A percentile compares a stretch with the other conserved stretches of the same genome.
These are phyloP conservation scores for Westerdykella sp. DNA, from an alignment of 2,329 filamentous ascomycete genomes.

Conservation along the genomic window DNA sequence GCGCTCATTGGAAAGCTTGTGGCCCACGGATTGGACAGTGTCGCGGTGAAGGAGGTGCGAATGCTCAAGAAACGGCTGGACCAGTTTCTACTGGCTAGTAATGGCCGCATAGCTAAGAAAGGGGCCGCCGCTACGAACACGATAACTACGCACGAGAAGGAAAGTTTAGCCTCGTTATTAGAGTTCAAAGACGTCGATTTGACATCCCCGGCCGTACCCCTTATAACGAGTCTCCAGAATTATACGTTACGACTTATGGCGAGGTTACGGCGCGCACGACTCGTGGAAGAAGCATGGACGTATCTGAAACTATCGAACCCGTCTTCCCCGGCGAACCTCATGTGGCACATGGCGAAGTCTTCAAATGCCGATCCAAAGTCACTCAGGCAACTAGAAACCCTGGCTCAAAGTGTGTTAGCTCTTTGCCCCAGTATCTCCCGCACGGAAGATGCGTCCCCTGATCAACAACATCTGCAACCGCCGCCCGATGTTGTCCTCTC, in stretches of 20 bases:
- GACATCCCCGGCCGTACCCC: slow-evolving; percentile 38
- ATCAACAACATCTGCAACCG: slow-evolving; percentile 50
- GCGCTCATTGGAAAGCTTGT: slow-evolving; percentile 62
- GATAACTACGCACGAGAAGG: slow-evolving; percentile 24
- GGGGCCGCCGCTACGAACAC: slow-evolving; percentile 28
- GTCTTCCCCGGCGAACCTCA: slow-evolving; percentile 54
- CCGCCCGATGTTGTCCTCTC: slow-evolving; percentile 54
- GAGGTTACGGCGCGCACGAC: slow-evolving; percentile 52
- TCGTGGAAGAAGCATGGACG: slow-evolving; percentile 53
- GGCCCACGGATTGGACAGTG: slow-evolving; percentile 57
- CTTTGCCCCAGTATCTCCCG: slow-evolving; percentile 62
- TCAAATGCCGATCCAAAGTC: slow-evolving; percentile 51
- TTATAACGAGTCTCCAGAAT: slow-evolving; percentile 60
- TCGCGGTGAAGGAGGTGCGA: slow-evolving; percentile 63
- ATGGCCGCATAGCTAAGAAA: slow-evolving; percentile 1
- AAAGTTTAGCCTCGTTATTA: slow-evolving; percentile 55
- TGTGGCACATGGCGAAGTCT: slow-evolving; percentile 45
- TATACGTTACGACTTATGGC: slow-evolving; percentile 60
- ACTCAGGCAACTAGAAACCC: slow-evolving; percentile 58
- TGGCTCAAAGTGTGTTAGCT: slow-evolving; percentile 60
- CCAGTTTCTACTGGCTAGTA: slow-evolving; percentile 13
- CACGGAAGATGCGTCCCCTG: slow-evolving; percentile 54
- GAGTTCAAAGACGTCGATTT: slow-evolving; percentile 48
- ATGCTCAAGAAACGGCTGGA: slow-evolving; percentile 61
- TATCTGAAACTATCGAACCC: slow-evolving; percentile 49